phyloP scores from a whole-genome alignment of 1,284 basidiomycete genomes.

The Coriolopsis trogii region DNA sequence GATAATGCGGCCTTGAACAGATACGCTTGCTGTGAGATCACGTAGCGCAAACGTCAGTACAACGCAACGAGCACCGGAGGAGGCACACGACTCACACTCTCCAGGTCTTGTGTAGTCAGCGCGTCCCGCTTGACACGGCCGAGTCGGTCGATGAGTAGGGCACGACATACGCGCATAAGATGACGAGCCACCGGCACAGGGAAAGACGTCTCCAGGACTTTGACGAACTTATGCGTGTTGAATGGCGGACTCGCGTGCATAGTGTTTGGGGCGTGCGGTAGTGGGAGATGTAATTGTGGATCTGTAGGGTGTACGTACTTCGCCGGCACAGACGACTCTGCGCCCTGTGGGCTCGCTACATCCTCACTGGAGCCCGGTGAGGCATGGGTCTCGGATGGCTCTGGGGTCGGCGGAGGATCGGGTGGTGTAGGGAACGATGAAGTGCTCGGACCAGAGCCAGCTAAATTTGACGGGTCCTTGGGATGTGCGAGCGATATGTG shows the following conservation, averaged over 20 bases:
- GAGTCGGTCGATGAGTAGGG: slow-evolving; percentile 77
- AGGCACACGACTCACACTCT: slow-evolving; percentile 71
- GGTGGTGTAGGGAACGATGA: slow-evolving; percentile 5
- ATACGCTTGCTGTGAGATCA: slow-evolving; percentile 82
- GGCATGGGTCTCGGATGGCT: slow-evolving; percentile 10
- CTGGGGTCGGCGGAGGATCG: slow-evolving; percentile 16
- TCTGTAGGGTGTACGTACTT: slow-evolving; percentile 22
- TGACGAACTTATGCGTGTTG: slow-evolving; percentile 57
- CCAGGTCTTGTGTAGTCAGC: slow-evolving; percentile 83
- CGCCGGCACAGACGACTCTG: slow-evolving; percentile 19
- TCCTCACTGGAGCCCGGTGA: neutral
- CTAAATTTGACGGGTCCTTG: slow-evolving; percentile 31
- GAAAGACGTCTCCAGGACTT: slow-evolving; percentile 69
- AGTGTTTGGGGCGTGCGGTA: slow-evolving; percentile 12
- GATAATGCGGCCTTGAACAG: slow-evolving; percentile 93
- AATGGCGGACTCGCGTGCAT: slow-evolving; percentile 40
- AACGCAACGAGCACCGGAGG: neutral
- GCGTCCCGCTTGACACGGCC: slow-evolving; percentile 77
- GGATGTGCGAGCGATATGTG: slow-evolving; percentile 36
- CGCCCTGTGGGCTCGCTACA: neutral
- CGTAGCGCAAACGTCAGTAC: neutral
- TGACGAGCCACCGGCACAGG: slow-evolving; percentile 69
- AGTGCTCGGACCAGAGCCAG: slow-evolving; percentile 8
- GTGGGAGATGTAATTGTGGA: slow-evolving; percentile 27
- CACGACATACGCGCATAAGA: slow-evolving; percentile 88